These are phyloP conservation scores for Monosporascus ibericus DNA, from an alignment of 2,329 filamentous ascomycete species.

Conservation along the genomic window DNA sequence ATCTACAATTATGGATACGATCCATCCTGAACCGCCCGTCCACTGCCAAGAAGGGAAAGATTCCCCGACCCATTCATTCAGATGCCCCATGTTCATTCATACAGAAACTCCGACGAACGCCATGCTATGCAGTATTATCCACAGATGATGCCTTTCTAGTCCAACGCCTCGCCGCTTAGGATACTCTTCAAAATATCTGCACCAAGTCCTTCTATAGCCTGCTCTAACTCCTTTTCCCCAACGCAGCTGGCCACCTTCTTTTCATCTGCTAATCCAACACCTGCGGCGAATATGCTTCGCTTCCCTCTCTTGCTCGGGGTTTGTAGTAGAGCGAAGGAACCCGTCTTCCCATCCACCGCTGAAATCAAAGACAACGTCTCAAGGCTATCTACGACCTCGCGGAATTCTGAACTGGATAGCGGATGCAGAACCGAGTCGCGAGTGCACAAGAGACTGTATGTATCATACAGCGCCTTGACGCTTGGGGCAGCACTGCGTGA, in stretches of 20 bases:
- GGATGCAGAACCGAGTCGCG: slow-evolving; percentile 85
- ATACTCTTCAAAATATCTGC: slow-evolving; percentile 58
- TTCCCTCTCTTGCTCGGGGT: slow-evolving; percentile 67
- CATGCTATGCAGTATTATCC: slow-evolving; percentile 16
- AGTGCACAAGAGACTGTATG: slow-evolving; percentile 77
- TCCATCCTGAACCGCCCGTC: background rate
- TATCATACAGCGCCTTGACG: slow-evolving; percentile 75
- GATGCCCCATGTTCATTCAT: background rate
- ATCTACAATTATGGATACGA: too few relatives aligned
- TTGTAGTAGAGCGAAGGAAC: slow-evolving; percentile 56
- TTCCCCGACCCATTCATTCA: background rate
- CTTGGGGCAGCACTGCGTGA: slow-evolving; percentile 61
- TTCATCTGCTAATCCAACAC: slow-evolving; percentile 58
- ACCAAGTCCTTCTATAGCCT: slow-evolving; percentile 58
- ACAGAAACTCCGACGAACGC: slow-evolving; percentile 2
- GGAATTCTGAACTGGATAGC: slow-evolving; percentile 85
- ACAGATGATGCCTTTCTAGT: slow-evolving; percentile 28
- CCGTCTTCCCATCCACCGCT: slow-evolving; percentile 63
- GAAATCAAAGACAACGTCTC: slow-evolving; percentile 80
- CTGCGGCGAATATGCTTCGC: slow-evolving; percentile 41
- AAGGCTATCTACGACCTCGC: slow-evolving; percentile 82
- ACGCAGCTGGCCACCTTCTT: slow-evolving; percentile 73
- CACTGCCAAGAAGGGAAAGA: background rate
- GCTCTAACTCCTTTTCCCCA: slow-evolving; percentile 71
- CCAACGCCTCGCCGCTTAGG: slow-evolving; percentile 54